Evolutionary conservation across 2,329 filamentous ascomycete genomes (phyloP).

Genomic region (Ophiognomonia clavigignenti-juglandacearum): DNA sequence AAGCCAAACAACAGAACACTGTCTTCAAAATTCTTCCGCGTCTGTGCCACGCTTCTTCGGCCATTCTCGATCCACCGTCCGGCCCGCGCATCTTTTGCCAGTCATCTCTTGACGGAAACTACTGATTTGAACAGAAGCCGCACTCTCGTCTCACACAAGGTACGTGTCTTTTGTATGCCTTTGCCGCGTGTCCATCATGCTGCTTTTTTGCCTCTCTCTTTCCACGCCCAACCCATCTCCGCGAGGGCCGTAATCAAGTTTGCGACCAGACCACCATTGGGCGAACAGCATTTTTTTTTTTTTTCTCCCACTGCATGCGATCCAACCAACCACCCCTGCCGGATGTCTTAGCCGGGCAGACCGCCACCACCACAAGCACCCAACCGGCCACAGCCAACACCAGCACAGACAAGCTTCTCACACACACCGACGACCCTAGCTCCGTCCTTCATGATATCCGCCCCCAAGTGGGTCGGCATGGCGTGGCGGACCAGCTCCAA

Average conservation of each 20-base stretch:
- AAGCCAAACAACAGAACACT: not conserved
- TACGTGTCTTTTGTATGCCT: not conserved
- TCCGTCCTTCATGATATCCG: constrained; percentile 12
- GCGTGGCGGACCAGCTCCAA: constrained; percentile 14
- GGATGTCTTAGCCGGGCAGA: not conserved
- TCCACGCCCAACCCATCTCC: too few species aligned
- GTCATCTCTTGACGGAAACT: not conserved
- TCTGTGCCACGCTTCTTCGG: not conserved
- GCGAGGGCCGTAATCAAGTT: not conserved
- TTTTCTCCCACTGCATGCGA: not conserved
- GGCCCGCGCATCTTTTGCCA: not conserved
- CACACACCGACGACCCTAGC: constrained; percentile 12
- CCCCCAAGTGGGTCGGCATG: constrained; percentile 14
- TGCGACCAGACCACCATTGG: too few species aligned
- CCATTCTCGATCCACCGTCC: not conserved
- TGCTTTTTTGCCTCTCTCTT: not conserved
- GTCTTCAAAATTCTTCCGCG: not conserved
- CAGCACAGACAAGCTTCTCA: constrained; percentile 9
- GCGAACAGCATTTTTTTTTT: too few species aligned
- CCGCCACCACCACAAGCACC: constrained; percentile 6
- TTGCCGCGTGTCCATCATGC: too few species aligned
- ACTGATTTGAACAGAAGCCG: not conserved
- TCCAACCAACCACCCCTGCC: constrained; percentile 1
- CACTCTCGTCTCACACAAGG: not conserved
- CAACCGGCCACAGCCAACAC: not conserved